These are phyloP conservation scores for Anisogramma anomala DNA, from an alignment of 2,329 filamentous ascomycete species.

Conservation along the genomic window DNA sequence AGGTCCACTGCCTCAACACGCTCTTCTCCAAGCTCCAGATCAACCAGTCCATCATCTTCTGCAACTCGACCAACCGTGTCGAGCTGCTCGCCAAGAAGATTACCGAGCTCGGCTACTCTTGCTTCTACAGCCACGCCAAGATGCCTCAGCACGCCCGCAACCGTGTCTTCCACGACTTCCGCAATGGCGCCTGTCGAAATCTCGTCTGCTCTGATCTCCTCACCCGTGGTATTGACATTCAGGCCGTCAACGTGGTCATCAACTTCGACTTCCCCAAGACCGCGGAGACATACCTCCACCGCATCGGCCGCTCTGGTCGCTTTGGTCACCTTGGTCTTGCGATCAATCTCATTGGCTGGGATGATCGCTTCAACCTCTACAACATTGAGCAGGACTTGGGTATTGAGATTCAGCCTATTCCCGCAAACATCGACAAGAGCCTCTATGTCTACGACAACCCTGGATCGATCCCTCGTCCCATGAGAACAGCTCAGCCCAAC, in stretches of 20 bases:
- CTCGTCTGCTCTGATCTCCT: conserved; percentile 95
- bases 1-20: conserved; percentile 97
- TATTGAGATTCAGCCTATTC: conserved; percentile 96
- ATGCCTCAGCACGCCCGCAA: conserved; percentile 97
- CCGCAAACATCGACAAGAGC: conserved; percentile 87
- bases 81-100: conserved; percentile 98
- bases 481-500: conserved; percentile 24
- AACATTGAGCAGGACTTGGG: conserved; percentile 96
- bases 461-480: conserved; percentile 81
- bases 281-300: conserved; percentile 95
- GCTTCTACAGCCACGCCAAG: conserved; percentile 97
- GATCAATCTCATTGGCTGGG: conserved; percentile 99
- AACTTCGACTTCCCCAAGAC: conserved; percentile 99
- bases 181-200: conserved; percentile 94
- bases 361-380: conserved; percentile 96
- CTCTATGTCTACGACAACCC: conserved; percentile 97
- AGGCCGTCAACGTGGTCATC: conserved; percentile 98
- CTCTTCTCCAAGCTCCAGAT: conserved; percentile 98
- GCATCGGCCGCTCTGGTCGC: conserved; percentile 92
- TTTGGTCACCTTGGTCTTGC: conserved; percentile 95
- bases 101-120: conserved; percentile 96
- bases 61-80: conserved; percentile 97
- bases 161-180: conserved; percentile 98
- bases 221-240: conserved; percentile 97
- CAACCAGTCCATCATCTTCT: conserved; percentile 99